Evolutionary conservation across 257 asterid genomes (phyloP).

Genomic region (Lycium ferocissimum): DNA sequence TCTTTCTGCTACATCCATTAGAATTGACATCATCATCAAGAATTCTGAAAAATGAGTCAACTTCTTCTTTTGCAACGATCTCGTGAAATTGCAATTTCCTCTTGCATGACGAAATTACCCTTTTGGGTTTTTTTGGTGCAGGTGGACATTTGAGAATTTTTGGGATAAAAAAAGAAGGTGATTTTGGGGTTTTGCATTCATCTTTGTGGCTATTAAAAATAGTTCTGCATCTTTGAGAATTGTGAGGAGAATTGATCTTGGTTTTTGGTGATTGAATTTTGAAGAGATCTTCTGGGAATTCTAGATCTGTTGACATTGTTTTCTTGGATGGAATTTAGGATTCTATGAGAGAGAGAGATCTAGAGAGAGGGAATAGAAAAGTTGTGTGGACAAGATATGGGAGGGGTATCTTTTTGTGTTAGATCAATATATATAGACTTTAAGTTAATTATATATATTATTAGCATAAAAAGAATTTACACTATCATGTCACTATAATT

Average conservation of each 20-base stretch:
- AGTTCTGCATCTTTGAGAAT: neutral
- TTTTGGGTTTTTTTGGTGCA: slow-evolving; percentile 60
- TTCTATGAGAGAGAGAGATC: neutral
- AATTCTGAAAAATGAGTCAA: slow-evolving; percentile 47
- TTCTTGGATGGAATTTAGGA: neutral
- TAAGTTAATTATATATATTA: too few species aligned
- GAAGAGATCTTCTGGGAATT: slow-evolving; percentile 42
- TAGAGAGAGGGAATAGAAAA: slow-evolving; percentile 30
- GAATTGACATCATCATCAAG: neutral
- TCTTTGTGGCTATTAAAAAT: slow-evolving; percentile 25
- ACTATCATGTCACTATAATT: too few species aligned
- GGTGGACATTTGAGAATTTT: slow-evolving; percentile 56
- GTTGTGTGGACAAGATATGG: slow-evolving; percentile 30
- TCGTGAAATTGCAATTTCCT: slow-evolving; percentile 57
- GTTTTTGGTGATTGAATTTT: slow-evolving; percentile 26
- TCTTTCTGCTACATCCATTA: too few species aligned
- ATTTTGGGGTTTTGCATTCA: slow-evolving; percentile 56
- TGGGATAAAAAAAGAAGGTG: slow-evolving; percentile 55
- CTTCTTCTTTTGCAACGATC: slow-evolving; percentile 43
- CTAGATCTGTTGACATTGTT: slow-evolving; percentile 59
- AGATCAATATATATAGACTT: slow-evolving; percentile 34
- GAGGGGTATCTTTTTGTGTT: neutral
- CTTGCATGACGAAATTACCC: slow-evolving; percentile 49
- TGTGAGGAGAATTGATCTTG: slow-evolving; percentile 22
- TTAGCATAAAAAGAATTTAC: too few species aligned